A percentile compares a stretch with the other conserved stretches of the same genome.
phyloP scores from a whole-genome alignment of 768 basidiomycete species.

The Trametes coccinea region DNA sequence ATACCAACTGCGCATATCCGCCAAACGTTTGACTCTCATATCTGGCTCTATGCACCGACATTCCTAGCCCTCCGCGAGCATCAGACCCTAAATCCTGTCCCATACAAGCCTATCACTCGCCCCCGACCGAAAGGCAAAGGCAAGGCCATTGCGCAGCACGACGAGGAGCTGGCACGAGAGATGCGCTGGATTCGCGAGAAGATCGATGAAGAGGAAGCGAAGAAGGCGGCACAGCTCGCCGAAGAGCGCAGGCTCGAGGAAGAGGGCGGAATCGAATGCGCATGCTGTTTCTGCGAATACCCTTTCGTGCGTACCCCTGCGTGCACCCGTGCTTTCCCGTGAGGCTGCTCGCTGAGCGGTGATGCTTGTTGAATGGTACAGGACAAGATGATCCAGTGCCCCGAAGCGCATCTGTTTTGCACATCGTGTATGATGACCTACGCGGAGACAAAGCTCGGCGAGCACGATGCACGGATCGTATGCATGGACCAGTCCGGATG shows the following conservation, averaged over 20 bases:
- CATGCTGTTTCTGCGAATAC: conserved; percentile 79
- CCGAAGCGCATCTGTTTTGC: conserved; percentile 89
- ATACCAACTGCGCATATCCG: conserved; percentile 59
- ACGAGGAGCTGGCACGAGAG: conserved; percentile 49
- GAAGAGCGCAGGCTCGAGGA: conserved; percentile 40
- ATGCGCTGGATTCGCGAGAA: conserved; percentile 47
- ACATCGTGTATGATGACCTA: conserved; percentile 66
- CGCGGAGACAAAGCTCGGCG: conserved; percentile 64
- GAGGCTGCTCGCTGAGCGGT: background rate
- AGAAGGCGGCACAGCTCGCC: conserved; percentile 33
- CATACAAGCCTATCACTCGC: conserved; percentile 39
- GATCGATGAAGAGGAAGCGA: conserved; percentile 31
- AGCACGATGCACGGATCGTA: conserved; percentile 59
- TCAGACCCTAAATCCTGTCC: conserved; percentile 31
- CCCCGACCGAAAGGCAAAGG: conserved; percentile 37
- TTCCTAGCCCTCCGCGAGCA: conserved; percentile 52
- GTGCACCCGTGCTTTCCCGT: background rate
- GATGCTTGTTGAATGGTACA: conserved; percentile 32
- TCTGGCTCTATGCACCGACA: conserved; percentile 65
- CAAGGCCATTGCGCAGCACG: conserved; percentile 39
- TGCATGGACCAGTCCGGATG: conserved; percentile 86
- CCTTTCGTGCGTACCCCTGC: conserved; percentile 57
- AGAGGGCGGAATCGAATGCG: conserved; percentile 77
- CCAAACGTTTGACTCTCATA: conserved; percentile 37
- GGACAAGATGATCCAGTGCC: conserved; percentile 87